Conservation (phyloP, 208 protist species). For the Leishmania lainsoni region DNA sequence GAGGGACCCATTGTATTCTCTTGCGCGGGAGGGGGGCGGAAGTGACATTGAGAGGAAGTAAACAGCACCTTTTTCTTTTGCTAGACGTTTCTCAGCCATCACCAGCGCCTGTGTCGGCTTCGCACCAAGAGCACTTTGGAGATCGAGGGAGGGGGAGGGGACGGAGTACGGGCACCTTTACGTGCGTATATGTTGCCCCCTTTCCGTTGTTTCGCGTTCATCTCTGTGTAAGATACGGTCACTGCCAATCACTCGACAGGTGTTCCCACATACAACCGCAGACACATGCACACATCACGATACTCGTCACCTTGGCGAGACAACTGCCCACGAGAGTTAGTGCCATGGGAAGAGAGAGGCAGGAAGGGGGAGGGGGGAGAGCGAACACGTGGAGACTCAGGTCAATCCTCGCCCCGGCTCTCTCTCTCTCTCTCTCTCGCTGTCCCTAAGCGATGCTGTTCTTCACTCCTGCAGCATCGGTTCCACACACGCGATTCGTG, state of each 20-base stretch:
- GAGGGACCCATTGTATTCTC: not conserved
- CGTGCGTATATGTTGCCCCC: not conserved
- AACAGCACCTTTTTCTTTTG: not conserved
- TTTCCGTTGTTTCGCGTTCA: not conserved
- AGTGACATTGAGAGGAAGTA: not conserved
- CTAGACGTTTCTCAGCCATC: not conserved
- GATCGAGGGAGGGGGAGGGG: not conserved
- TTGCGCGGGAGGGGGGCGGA: not conserved
- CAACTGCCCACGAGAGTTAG: not conserved
- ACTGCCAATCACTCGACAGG: not conserved
- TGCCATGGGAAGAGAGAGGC: not conserved
- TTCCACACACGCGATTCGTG: constrained; percentile 79
- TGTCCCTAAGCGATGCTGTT: not conserved
- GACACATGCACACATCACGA: not conserved
- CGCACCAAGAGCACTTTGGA: not conserved
- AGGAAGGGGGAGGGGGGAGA: not conserved
- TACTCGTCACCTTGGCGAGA: not conserved
- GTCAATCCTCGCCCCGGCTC: too few species aligned
- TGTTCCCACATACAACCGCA: not conserved
- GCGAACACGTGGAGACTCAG: not conserved
- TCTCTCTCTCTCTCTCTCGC: not conserved
- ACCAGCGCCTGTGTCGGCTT: not conserved
- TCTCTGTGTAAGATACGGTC: not conserved
- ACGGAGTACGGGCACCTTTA: too few species aligned
- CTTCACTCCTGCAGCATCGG: constrained; percentile 68